Conservation (phyloP, 2,329 filamentous ascomycete species). For the Colletotrichum sp. region DNA sequence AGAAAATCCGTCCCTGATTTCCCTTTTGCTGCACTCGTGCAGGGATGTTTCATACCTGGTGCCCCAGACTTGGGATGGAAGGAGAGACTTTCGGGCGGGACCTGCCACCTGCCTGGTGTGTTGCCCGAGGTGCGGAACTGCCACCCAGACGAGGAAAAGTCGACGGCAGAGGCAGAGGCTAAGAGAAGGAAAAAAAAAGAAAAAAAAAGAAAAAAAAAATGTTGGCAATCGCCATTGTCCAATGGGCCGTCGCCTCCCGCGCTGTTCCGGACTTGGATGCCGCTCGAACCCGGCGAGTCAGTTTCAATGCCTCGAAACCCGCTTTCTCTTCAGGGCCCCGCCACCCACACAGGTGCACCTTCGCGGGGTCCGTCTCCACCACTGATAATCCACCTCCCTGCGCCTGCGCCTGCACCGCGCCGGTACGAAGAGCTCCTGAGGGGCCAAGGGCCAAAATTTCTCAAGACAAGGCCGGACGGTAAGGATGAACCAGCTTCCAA, state of each 20-base stretch:
- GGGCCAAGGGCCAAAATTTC: not conserved
- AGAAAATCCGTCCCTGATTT: slow-evolving; percentile 15
- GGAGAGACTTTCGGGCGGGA: not conserved
- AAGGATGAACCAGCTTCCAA: not conserved
- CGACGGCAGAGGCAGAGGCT: not conserved
- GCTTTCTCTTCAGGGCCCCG: slow-evolving; percentile 10
- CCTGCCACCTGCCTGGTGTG: not conserved
- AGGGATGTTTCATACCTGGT: not conserved
- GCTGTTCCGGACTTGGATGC: not conserved
- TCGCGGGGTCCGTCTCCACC: slow-evolving; percentile 13
- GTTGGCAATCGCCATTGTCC: slow-evolving; percentile 7
- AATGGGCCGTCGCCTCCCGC: not conserved
- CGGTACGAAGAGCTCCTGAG: not conserved
- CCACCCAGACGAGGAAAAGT: not conserved
- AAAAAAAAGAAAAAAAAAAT: not conserved
- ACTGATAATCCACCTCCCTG: slow-evolving; percentile 7
- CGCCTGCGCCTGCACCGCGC: not conserved
- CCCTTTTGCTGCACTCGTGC: not conserved
- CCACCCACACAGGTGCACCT: slow-evolving; percentile 4
- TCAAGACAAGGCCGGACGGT: not conserved
- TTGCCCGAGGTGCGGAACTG: not conserved
- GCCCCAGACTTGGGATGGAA: not conserved
- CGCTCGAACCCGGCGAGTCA: slow-evolving; percentile 15
- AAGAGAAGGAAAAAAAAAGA: not conserved
- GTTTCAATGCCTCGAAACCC: slow-evolving; percentile 18